phyloP scores from a whole-genome alignment of 768 basidiomycete genomes.

The Tricholoma matsutake region DNA sequence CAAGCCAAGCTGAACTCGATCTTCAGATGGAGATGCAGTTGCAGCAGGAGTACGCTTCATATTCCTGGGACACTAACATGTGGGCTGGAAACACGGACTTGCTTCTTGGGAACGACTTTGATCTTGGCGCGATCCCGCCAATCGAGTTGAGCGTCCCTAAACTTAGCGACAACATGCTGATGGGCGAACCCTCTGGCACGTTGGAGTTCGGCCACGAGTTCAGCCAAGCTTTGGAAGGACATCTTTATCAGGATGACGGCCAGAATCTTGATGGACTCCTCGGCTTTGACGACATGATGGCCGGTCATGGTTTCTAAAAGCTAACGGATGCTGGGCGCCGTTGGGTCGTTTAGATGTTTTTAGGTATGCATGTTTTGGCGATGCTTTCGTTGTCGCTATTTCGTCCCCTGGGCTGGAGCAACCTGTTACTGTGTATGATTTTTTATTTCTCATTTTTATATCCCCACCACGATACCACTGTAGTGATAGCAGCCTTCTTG shows the following conservation, averaged over 20 bases:
- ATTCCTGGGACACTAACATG: slow-evolving; percentile 32
- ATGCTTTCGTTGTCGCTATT: slow-evolving; percentile 6
- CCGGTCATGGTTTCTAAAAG: slow-evolving; percentile 25
- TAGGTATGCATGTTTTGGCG: slow-evolving; percentile 24
- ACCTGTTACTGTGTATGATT: not conserved
- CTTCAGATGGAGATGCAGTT: slow-evolving; percentile 38
- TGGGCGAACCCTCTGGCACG: slow-evolving; percentile 15
- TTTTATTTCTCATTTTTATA: slow-evolving; percentile 12
- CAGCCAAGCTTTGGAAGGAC: slow-evolving; percentile 25
- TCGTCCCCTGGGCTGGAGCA: slow-evolving; percentile 5
- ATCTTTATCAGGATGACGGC: slow-evolving; percentile 20
- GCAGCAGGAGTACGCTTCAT: slow-evolving; percentile 36
- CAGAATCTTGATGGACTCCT: slow-evolving; percentile 26
- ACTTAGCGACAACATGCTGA: slow-evolving; percentile 27
- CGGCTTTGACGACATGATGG: slow-evolving; percentile 44
- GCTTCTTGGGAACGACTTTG: slow-evolving; percentile 63
- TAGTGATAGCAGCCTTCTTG: slow-evolving; percentile 31
- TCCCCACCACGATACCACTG: slow-evolving; percentile 18
- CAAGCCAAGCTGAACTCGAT: slow-evolving; percentile 33
- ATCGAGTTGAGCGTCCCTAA: slow-evolving; percentile 58
- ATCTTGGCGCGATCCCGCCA: slow-evolving; percentile 60
- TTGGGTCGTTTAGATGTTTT: slow-evolving; percentile 27
- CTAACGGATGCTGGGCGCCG: slow-evolving; percentile 36
- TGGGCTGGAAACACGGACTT: slow-evolving; percentile 32
- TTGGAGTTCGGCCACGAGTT: slow-evolving; percentile 17